Evolutionary conservation across 192 early-diverging fungal species (phyloP).

Genomic region (Backusella morwellensis): DNA sequence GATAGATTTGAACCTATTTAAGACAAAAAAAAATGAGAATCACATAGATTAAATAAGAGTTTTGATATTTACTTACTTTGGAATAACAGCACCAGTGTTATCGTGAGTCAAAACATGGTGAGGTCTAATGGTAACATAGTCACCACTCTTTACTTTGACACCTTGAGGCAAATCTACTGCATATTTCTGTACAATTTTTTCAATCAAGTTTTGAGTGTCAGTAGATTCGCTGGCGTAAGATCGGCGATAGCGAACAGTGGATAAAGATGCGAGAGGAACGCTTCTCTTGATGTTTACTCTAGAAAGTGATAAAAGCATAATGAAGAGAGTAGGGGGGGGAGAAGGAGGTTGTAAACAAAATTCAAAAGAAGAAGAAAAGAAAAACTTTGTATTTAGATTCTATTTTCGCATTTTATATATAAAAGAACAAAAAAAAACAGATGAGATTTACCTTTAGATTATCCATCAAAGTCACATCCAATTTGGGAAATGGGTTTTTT

Average conservation of each 20-base stretch:
- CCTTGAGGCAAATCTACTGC: conserved; percentile 71
- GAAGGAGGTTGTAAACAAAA: neutral
- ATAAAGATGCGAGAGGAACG: neutral
- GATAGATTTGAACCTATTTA: conserved; percentile 79
- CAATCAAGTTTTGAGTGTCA: conserved; percentile 80
- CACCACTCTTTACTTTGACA: conserved; percentile 76
- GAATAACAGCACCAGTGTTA: conserved; percentile 93
- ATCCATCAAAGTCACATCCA: conserved; percentile 6
- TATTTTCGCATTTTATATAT: neutral
- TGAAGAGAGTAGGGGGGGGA: conserved; percentile 8
- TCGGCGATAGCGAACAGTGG: neutral
- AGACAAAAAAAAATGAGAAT: conserved; percentile 1
- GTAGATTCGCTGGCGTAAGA: conserved; percentile 16
- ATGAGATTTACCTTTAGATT: conserved; percentile 5
- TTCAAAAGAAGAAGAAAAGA: neutral
- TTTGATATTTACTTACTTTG: conserved; percentile 59
- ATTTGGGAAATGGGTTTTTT: neutral
- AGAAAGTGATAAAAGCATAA: conserved; percentile 11
- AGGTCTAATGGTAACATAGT: conserved; percentile 93
- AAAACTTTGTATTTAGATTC: neutral
- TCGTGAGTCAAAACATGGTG: conserved; percentile 96
- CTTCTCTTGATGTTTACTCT: neutral
- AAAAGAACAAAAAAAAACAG: neutral
- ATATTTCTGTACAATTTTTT: conserved; percentile 95
- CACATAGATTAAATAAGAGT: neutral